Conservation (phyloP, 805 yeast species). For the Kregervanrija pseudodelftensis region DNA sequence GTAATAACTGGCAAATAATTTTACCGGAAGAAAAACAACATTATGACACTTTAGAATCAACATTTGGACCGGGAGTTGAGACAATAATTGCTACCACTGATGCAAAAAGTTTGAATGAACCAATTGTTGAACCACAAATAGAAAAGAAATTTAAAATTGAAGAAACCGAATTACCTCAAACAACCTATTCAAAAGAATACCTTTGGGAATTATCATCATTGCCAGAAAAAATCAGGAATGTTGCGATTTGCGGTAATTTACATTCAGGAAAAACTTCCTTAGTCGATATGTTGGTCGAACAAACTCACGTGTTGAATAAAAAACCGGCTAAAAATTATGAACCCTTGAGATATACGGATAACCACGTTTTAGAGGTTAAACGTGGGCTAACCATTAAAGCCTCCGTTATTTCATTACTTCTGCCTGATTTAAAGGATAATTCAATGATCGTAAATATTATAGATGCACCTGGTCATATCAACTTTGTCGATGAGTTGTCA, state of each 20-base stretch:
- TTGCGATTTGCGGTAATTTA: slow-evolving; percentile 72
- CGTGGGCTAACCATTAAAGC: slow-evolving; percentile 65
- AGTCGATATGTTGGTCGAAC: slow-evolving; percentile 56
- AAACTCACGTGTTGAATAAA: slow-evolving; percentile 51
- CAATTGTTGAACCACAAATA: slow-evolving; percentile 52
- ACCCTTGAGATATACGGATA: slow-evolving; percentile 63
- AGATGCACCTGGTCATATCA: slow-evolving; percentile 91
- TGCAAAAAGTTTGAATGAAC: slow-evolving; percentile 41
- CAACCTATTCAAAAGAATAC: slow-evolving; percentile 56
- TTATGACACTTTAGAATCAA: slow-evolving; percentile 36
- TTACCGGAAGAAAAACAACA: slow-evolving; percentile 39
- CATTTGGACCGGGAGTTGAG: slow-evolving; percentile 59
- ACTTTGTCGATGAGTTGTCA: slow-evolving; percentile 71
- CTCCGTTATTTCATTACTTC: slow-evolving; percentile 53
- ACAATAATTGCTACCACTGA: slow-evolving; percentile 47
- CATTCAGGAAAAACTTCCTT: slow-evolving; percentile 85
- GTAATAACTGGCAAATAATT: slow-evolving; percentile 23
- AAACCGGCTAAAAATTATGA: slow-evolving; percentile 31
- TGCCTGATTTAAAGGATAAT: slow-evolving; percentile 44
- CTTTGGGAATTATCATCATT: slow-evolving; percentile 38
- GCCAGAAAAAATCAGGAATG: slow-evolving; percentile 64
- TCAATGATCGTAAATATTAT: slow-evolving; percentile 57
- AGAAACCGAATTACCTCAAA: slow-evolving; percentile 48
- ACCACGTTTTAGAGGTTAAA: slow-evolving; percentile 57
- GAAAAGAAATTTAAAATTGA: slow-evolving; percentile 41